These are phyloP conservation scores for Vigna hirtella DNA, from an alignment of 306 rosid species.

Conservation along the genomic window DNA sequence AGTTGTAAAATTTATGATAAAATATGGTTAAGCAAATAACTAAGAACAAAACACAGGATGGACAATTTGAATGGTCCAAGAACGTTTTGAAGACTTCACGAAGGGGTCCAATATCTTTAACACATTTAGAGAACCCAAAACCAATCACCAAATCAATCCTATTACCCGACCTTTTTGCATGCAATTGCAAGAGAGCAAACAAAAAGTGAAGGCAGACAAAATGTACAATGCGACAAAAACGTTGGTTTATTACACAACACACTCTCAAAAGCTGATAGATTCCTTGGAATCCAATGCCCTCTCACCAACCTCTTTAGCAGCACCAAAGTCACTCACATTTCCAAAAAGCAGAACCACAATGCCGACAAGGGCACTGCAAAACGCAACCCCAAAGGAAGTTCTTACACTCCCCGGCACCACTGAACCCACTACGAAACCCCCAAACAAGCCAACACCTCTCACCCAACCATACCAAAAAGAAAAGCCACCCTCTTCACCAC, in stretches of 20 bases:
- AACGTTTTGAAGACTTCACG: no score
- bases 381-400: conserved; percentile 62
- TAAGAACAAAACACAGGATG: no score
- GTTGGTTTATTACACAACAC: not conserved
- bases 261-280: conserved; percentile 36
- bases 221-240: not conserved
- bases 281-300: conserved; percentile 41
- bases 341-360: conserved; percentile 63
- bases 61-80: no score
- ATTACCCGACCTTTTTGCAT: not conserved
- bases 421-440: conserved; percentile 67
- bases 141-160: not conserved
- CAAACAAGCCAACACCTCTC: conserved; percentile 57
- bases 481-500: conserved; percentile 72
- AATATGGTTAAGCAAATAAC: no score
- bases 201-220: not conserved
- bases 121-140: not conserved
- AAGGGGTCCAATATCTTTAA: no score
- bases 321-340: conserved; percentile 57
- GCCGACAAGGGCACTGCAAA: conserved; percentile 56
- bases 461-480: conserved; percentile 76
- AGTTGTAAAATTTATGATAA: no score
- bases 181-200: not conserved
- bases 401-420: conserved; percentile 45
- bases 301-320: conserved; percentile 44